Evolutionary conservation across 2,329 filamentous ascomycete genomes (phyloP).

Genomic region (Neopestalotiopsis sp.): DNA sequence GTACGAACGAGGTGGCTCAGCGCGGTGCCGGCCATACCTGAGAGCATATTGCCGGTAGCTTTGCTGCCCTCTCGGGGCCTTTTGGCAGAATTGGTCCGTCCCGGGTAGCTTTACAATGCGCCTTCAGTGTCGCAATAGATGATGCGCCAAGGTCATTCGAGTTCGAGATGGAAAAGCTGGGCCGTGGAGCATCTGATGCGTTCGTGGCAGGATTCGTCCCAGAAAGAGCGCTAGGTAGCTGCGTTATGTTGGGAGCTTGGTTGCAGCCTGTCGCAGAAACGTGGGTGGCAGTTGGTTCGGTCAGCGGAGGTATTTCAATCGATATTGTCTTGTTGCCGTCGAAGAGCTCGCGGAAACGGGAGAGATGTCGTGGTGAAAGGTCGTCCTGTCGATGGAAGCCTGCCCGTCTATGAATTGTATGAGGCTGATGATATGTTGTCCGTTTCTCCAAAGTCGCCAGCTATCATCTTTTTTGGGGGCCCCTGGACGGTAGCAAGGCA

Average conservation of each 20-base stretch:
- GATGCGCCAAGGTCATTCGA: conserved; percentile 1
- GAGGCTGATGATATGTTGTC: background rate
- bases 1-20: conserved; percentile 45
- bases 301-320: background rate
- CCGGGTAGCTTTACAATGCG: conserved; percentile 7
- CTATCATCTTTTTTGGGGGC: conserved; percentile 13
- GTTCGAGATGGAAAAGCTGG: background rate
- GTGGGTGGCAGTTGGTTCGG: background rate
- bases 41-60: conserved; percentile 39
- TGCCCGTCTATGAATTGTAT: background rate
- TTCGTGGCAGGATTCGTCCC: background rate
- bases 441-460: conserved; percentile 12
- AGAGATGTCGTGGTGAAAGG: background rate
- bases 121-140: background rate
- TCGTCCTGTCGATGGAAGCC: background rate
- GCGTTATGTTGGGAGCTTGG: background rate
- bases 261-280: background rate
- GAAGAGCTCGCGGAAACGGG: background rate
- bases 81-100: background rate
- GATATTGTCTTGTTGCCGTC: background rate
- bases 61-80: conserved; percentile 9
- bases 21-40: conserved; percentile 41
- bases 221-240: background rate
- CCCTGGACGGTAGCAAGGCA: background rate
- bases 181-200: background rate